Evolutionary conservation across 805 yeast species (phyloP), one percentile per base, ranked within the genome.

Genomic region (Myxozyma mucilagina): DNA sequence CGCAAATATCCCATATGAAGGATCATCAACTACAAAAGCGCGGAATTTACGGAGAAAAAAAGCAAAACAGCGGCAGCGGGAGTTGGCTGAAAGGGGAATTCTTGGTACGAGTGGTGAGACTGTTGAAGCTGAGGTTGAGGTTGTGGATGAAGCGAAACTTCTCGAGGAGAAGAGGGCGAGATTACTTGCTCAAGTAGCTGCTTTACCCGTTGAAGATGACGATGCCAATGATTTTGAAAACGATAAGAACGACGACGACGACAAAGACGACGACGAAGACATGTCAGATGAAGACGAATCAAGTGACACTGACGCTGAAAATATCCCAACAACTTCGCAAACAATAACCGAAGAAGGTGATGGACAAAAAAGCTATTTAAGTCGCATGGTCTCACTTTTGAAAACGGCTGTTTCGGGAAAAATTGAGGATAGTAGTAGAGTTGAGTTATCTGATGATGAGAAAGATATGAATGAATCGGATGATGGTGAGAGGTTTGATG

Each of bases 21-120:
- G 63, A 5, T 39, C 18, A 7, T 14, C 35, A 13, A 47, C 58
- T 14, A 59, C 63, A 1, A 44, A 43, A 24, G 36, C 58, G 38
- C 50, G 63, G 11, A 59, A 59, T 44, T 35, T 13, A 10, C 39
- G 63, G 5, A 44, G 63, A 14, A 20, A 56, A 43, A 32, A 24
- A 18, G 51, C 45, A 8, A 18, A 35, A 16, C 48, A 38, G 24
- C 44, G 41, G 20, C n/a, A 9, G 36, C 13, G 47, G 10, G 38
- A 45, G 36, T 52, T 9, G 11, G n/a, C 29, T 6, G 32, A 29
- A 5, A 34, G 2, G 39, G 39, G 7, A 36, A n/a, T 43, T 14
- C 24, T 10, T 39, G 18, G 35, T 11, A 29, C 20, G 31, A 7
- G 11, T 4, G 8, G 31, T 29, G n/a, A 44, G 6, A 16, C 5